Evolutionary conservation across 305 asterid genomes (phyloP), one percentile per base, ranked within the genome.

Genomic region (Fraxinus paxiana): DNA sequence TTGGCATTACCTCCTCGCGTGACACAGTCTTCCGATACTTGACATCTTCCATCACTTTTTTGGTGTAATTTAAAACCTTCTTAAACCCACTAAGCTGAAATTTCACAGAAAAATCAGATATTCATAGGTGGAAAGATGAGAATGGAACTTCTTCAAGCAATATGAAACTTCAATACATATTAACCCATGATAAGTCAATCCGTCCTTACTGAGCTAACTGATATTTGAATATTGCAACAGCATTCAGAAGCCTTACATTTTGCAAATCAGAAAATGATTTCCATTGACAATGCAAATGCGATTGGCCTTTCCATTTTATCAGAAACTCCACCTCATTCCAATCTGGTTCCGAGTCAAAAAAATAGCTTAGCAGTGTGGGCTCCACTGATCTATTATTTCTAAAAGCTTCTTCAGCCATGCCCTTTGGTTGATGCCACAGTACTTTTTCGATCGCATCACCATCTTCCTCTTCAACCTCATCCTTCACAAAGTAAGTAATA

Each of bases 221-320:
- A 69, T 37, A 33, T 34, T 48, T 48, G 24, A 63, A 33, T 56
- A 28, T 75, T 51, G 82, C 69, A 48, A 61, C 79, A 82, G 20
- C 22, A 83, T 37, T 38, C 74, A 77, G 54, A 84, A 59, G 79
- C 85, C 97, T 89, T 87, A 97, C 99, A 90, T 93, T 91, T 83
- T 97, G 99, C 88, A 97, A 84, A 81, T 97, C 99, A 79, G 92
- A 88, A 84, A 91, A 89, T 34, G 97, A 82, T 87, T 97, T 97
- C 99, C 99, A 97, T 78, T 91, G 97, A 86, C 99, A 97, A 70
- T 97, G 99, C 90, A 97, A 89, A 87, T 92, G 99, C 8, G 99
- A 97, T 84, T 97, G 98, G 83, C 99, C 98, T 92, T 97, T 97
- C 99, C 99, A 94, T 87, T 94, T 94, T 83, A 97, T 97, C 79